These are phyloP conservation scores for Penicillium brasilianum DNA, from an alignment of 2,329 filamentous ascomycete species.

Conservation along the genomic window DNA sequence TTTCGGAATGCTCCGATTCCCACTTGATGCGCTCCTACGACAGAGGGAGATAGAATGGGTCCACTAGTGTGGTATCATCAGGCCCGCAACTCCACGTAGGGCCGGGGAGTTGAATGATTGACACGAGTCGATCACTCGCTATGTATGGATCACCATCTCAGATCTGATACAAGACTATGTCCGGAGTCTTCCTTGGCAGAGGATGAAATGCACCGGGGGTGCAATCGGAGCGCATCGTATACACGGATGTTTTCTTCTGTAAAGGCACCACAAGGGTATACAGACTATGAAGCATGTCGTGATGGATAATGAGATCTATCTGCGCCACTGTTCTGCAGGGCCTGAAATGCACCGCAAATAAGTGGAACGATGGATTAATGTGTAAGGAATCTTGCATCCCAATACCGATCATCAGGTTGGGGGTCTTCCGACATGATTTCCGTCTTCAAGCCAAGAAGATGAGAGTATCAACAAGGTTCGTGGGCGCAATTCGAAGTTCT, in stretches of 20 bases:
- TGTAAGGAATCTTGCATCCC: too few species aligned
- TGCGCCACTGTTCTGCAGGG: not conserved
- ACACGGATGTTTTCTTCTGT: not conserved
- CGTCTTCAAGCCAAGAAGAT: not conserved
- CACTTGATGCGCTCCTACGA: constrained; percentile 17
- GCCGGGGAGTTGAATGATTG: constrained; percentile 12
- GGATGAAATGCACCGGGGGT: not conserved
- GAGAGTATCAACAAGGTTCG: not conserved
- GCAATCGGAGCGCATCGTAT: not conserved
- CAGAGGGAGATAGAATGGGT: constrained; percentile 5
- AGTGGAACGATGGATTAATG: not conserved
- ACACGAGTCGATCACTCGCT: constrained; percentile 16
- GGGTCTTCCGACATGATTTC: not conserved
- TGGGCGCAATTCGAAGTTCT: too few species aligned
- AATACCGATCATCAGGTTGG: not conserved
- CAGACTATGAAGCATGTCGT: not conserved
- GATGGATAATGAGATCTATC: not conserved
- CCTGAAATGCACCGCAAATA: not conserved
- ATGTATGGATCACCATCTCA: constrained; percentile 18
- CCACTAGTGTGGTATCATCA: not conserved
- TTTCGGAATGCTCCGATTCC: constrained; percentile 24
- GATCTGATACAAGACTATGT: constrained; percentile 17
- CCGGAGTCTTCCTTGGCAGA: not conserved
- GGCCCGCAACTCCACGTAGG: not conserved
- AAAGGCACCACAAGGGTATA: too few species aligned